Base-by-base conservation (phyloP, 2,329 filamentous ascomycete genomes). In the Cercospora citrullina region DNA sequence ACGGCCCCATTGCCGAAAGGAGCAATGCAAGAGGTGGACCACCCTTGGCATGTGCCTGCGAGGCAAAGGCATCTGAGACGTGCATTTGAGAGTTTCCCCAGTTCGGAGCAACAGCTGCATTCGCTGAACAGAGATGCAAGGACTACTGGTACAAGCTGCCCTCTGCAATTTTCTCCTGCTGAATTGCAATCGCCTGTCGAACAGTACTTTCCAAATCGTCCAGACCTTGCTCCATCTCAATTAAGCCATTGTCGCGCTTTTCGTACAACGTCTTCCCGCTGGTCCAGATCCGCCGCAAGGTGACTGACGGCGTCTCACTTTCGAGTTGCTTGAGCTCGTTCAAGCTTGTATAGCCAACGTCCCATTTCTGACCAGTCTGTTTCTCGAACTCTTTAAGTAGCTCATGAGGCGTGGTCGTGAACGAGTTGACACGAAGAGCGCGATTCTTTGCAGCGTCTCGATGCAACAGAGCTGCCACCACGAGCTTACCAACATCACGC, bases 191-290 rank as follows among this genome's bases (percentile, higher is more conserved):
- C 2, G 77, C 75, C 68, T 75, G 77, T 61, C 67, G 74, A 3
- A 87, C 81, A 36, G 83, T 80, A 62, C 81, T 80, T 65, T 81
- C 77, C 69, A 92, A 75, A 0, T 82, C 84, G 66, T 90, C 86
- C 62, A 85, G 77, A 14, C 64, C 55, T 28, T 85, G 80, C 8
- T 82, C 83, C 4, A 82, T 82, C 6, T 75, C 78, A 61, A 92
- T 83, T 1, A 83, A 72, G 30, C 82, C 84, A 73, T 93, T 92
- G 75, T 91, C 90, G 64, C 88, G 86, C 78, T 86, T 85, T 1
- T 87, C 85, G 75, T 93, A 92, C 57, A 92, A 77, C 0, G 90
- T 93, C 1, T 89, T 88, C 0, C 91, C 91, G 73, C 91, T 87
- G 0, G 86, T 86, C 91, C 90, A 93, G 61, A 93, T 93, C 18